Conservation (phyloP, 2,329 filamentous ascomycete species). For the Colletotrichum sojae region DNA sequence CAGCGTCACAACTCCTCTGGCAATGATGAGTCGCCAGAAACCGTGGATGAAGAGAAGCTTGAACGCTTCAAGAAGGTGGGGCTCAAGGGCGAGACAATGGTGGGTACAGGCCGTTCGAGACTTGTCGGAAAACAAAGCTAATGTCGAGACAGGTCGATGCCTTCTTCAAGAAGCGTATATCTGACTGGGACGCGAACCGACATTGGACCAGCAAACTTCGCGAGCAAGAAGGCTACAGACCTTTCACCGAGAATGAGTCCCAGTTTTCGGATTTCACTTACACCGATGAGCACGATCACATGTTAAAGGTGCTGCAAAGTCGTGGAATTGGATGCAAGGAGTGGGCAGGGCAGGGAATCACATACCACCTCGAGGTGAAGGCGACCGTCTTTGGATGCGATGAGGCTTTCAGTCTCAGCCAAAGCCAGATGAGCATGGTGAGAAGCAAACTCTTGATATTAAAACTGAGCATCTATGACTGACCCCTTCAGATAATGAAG, state of each 20-base stretch:
- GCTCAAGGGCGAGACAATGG: neutral
- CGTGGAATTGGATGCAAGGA: no score
- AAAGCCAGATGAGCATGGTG: neutral
- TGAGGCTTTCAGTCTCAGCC: neutral
- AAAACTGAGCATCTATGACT: neutral
- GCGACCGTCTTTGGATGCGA: neutral
- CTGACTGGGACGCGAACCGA: neutral
- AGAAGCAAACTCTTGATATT: neutral
- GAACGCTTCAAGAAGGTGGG: neutral
- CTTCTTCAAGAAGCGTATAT: neutral
- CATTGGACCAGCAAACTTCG: conserved; percentile 12
- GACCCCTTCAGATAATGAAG: neutral
- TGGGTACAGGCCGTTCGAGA: neutral
- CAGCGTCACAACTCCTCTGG: neutral
- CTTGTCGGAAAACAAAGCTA: neutral
- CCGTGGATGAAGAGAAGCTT: neutral
- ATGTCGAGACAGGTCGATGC: neutral
- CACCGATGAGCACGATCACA: neutral
- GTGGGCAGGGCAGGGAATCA: neutral
- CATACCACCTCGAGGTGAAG: conserved; percentile 10
- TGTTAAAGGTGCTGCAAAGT: neutral
- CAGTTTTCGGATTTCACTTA: neutral
- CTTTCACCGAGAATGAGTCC: neutral
- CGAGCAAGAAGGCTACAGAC: neutral
- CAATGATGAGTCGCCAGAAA: neutral